These are phyloP conservation scores for Leptographium lundbergii DNA, from an alignment of 2,329 filamentous ascomycete species.

Conservation along the genomic window DNA sequence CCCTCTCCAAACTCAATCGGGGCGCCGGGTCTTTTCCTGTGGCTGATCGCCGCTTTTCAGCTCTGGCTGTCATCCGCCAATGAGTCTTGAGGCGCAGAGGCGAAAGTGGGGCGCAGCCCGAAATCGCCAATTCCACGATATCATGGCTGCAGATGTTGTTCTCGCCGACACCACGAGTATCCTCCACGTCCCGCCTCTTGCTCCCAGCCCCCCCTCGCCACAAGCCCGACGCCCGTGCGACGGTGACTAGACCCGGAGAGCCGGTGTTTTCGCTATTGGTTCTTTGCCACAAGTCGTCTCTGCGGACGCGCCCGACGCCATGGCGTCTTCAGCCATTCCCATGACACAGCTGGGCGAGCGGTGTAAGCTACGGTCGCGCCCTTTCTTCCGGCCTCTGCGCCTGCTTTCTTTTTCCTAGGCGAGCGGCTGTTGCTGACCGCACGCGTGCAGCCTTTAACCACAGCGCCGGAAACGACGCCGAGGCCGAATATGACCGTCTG, in stretches of 20 bases:
- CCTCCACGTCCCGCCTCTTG: too few relatives aligned
- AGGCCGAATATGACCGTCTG: constrained; percentile 85
- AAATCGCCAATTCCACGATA: too few relatives aligned
- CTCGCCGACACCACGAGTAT: too few relatives aligned
- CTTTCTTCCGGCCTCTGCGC: too few relatives aligned
- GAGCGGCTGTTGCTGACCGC: too few relatives aligned
- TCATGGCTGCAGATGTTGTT: too few relatives aligned
- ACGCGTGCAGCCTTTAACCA: constrained; percentile 57
- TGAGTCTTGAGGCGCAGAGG: background rate
- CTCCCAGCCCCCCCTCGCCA: too few relatives aligned
- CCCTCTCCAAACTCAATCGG: background rate
- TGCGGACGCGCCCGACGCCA: background rate
- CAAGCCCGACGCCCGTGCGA: background rate
- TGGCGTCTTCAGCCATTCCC: constrained; percentile 18
- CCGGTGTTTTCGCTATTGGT: background rate
- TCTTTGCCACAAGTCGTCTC: too few relatives aligned
- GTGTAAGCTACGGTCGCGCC: constrained; percentile 20
- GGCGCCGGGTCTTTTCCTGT: background rate
- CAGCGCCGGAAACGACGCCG: constrained; percentile 50
- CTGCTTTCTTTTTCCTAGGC: too few relatives aligned
- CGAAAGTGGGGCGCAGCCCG: too few relatives aligned
- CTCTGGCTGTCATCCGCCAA: background rate
- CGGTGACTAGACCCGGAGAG: background rate
- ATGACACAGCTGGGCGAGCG: constrained; percentile 31
- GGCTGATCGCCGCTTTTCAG: background rate